phyloP scores from a whole-genome alignment of 2,329 filamentous ascomycete genomes.

The Catunica adiposa region DNA sequence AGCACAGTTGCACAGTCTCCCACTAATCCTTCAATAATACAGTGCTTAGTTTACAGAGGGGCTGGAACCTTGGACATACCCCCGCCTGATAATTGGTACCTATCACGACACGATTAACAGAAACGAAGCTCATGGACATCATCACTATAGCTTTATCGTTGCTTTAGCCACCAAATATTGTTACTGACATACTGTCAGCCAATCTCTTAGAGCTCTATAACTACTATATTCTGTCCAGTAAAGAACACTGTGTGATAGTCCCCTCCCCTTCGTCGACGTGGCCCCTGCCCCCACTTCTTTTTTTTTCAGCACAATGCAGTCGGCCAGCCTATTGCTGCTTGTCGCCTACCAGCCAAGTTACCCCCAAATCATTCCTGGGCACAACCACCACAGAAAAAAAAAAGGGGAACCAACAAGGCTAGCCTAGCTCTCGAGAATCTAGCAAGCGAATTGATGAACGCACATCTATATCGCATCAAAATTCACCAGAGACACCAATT shows the following conservation, averaged over 20 bases:
- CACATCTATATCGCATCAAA: too few relatives aligned
- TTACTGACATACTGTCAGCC: background rate
- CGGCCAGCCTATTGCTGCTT: background rate
- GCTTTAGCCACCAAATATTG: background rate
- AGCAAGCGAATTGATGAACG: too few relatives aligned
- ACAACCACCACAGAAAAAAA: too few relatives aligned
- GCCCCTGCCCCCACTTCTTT: conserved; percentile 8
- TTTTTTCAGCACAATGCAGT: background rate
- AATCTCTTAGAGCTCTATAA: background rate
- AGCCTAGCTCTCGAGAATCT: too few relatives aligned
- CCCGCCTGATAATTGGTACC: background rate
- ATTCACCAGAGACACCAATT: too few relatives aligned
- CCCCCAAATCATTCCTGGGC: background rate
- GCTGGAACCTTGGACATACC: background rate
- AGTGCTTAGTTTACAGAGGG: background rate
- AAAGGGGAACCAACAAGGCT: too few relatives aligned
- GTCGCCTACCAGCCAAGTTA: background rate
- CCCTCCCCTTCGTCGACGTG: conserved; percentile 7
- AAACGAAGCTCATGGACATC: background rate
- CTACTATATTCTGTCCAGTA: background rate
- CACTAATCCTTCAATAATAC: background rate
- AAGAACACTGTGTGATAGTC: background rate
- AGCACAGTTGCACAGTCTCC: background rate
- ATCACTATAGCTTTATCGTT: too few relatives aligned
- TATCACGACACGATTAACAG: background rate